Evolutionary conservation across 441 rosid species (phyloP), one percentile per base, ranked within the genome.

Genomic region (Gossypium davidsonii): DNA sequence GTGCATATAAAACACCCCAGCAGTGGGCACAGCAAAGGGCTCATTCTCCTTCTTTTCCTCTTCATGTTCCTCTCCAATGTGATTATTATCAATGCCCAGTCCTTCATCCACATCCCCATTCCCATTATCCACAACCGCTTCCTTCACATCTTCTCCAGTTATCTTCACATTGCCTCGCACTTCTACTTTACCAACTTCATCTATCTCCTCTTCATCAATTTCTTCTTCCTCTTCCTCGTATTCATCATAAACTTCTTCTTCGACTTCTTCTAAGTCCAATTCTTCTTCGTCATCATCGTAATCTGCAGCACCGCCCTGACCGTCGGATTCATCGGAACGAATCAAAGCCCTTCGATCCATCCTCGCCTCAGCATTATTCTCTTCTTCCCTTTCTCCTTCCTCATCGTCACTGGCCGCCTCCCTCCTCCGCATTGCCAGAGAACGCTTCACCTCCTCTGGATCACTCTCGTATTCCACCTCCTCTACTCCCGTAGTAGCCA

Each of bases 1-100:
- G 39, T 94, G 99, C 98, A 94, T 94, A 75, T 94, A 94, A 78
- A 94, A 94, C 0, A 98, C 94, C 48, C 99, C 99, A 61, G 92
- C 93, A 71, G 98, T 92, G 6, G 99, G 99, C 71, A 94, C 99
- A 0, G 94, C 90, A 74, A 80, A 94, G 2, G 97, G 99, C 63
- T 92, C 93, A 55, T 84, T 90, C 77, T 78, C 89, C 81, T 89
- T 86, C 81, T 80, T 85, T 85, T 79, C 92, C 62, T 77, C 89
- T 23, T 57, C 85, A 20, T 28, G 73, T 44, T 64, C 87, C 53
- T 71, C 89, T 31, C 80, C 89, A 60, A 55, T 77, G 69, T 58
- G 49, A 67, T 73, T 76, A 67, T 75, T 72, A 20, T 56, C 60
- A 28, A 71, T 83, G 55, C 80, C 83, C 46, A 20, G 59, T 12